Evolutionary conservation across 805 yeast genomes (phyloP), one percentile per base, ranked within the genome.

Genomic region (Vanderwaltozyma tropicalis): DNA sequence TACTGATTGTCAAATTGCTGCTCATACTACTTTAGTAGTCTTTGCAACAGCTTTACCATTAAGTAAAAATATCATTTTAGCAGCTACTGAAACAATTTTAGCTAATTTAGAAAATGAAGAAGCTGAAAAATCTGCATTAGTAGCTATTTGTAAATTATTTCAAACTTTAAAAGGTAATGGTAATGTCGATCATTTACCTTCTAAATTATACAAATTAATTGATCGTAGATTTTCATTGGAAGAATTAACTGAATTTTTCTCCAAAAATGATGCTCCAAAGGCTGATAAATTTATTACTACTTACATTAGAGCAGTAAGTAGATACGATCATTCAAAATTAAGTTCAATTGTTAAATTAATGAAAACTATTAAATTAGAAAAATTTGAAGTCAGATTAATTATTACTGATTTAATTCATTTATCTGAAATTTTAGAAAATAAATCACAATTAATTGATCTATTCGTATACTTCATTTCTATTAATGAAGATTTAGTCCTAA

Each of bases 21-120:
- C 89, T 2, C 89, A 84, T 57, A 82, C 95, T 34, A 67, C 87
- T 12, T 55, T 89, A 18, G 74, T 89, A 0, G 95, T 89, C 2
- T 63, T 88, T 36, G 72, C 81, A 5, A 69, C 89, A 3, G 80
- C 89, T 32, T 69, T 78, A 34, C 80, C 85, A 6, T 67, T 92
- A 29, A 68, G 49, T 26, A 55, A 53, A 24, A 65, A 69, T 12
- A 72, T 82, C 13, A 60, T 76, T 14, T 60, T 69, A 35, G 86
- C 87, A 5, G 74, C 83, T 1, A 66, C 73, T 25, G 75, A 71
- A 42, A 75, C 82, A 1, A 70, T 82, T 19, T 59, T 76, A 25
- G 45, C 66, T 11, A 66, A 64, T 43, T 65, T 76, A 53, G 55
- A 67, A 4, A 48, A 53, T 17, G 56, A 55, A 30, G 60, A 53